Evolutionary conservation across 1,139 yeast species (phyloP), one percentile per base, ranked within the genome.

Genomic region (Sugiyamaella pinicola): DNA sequence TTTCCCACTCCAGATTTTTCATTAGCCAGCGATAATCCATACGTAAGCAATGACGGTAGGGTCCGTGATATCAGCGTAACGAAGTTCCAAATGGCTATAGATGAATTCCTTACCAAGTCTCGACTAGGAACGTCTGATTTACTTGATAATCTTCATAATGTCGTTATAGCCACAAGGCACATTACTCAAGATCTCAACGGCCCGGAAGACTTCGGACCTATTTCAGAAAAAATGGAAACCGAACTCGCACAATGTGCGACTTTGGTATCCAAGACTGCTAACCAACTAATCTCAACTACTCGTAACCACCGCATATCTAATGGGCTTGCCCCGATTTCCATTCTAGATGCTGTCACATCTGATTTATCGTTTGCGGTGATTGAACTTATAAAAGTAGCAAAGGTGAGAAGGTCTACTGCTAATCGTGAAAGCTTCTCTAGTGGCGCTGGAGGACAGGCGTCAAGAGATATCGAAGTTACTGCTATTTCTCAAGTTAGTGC

Each of bases 261-360:
- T 4, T 69, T 82, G 44, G 76, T 85, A 13, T 80, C 88, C 54
- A 87, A 86, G 48, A 78, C 95, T 0, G 80, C 87, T 12, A 83
- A 90, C 26, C 90, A 86, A 70, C 79, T 85, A 1, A 81, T 91
- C 47, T 83, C 96, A 3, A 80, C 93, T 0, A 80, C 95, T 0
- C 79, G 96, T 63, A 89, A 89, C 66, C 87, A 76, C 68, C 83
- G 88, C 1, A 73, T 83, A 5, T 84, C 87, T 57, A 74, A 80
- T 4, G 78, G 79, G 7, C 65, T 87, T 12, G 72, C 89, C 51
- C 97, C 98, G 1, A 79, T 79, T 53, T 74, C 87, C 33, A 79
- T 90, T 8, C 76, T 91, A 37, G 88, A 89, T 69, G 82, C 91
- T 22, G 85, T 97, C 0, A 74, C 89, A 9, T 80, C 88, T 33